phyloP scores from a whole-genome alignment of 768 basidiomycete species.

The Coprinellus micaceus region DNA sequence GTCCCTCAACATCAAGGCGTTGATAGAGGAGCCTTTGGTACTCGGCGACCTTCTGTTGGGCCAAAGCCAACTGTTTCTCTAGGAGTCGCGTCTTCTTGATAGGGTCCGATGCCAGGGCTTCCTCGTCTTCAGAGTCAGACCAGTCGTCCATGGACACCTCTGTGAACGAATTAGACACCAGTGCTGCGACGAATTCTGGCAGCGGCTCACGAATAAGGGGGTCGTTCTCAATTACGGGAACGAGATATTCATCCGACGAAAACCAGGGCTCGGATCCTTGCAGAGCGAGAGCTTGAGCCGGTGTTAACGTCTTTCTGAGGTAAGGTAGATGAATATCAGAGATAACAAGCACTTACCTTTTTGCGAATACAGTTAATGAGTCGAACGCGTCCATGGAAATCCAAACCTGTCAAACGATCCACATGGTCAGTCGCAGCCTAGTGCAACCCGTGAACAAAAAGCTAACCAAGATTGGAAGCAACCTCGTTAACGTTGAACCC shows the following conservation, averaged over 20 bases:
- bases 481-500: slow-evolving; percentile 58
- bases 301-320: slow-evolving; percentile 47
- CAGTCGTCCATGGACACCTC: slow-evolving; percentile 68
- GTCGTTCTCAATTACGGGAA: slow-evolving; percentile 82
- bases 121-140: slow-evolving; percentile 80
- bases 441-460: not conserved
- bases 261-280: slow-evolving; percentile 63
- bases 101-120: slow-evolving; percentile 41
- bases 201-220: slow-evolving; percentile 75
- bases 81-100: slow-evolving; percentile 51
- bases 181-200: not conserved
- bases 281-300: slow-evolving; percentile 42
- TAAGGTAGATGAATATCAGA: slow-evolving; percentile 7
- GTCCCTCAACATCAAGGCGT: slow-evolving; percentile 45
- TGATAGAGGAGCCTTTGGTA: slow-evolving; percentile 57
- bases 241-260: slow-evolving; percentile 72
- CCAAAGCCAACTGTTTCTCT: slow-evolving; percentile 56
- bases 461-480: slow-evolving; percentile 55
- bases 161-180: slow-evolving; percentile 21
- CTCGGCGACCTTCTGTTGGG: slow-evolving; percentile 58
- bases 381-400: slow-evolving; percentile 75
- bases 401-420: slow-evolving; percentile 48
- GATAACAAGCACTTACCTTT: slow-evolving; percentile 41
- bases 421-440: slow-evolving; percentile 5
- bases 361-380: slow-evolving; percentile 86